phyloP scores from a whole-genome alignment of 371 early-diverging fungal genomes.

The Dichotomocladium elegans region DNA sequence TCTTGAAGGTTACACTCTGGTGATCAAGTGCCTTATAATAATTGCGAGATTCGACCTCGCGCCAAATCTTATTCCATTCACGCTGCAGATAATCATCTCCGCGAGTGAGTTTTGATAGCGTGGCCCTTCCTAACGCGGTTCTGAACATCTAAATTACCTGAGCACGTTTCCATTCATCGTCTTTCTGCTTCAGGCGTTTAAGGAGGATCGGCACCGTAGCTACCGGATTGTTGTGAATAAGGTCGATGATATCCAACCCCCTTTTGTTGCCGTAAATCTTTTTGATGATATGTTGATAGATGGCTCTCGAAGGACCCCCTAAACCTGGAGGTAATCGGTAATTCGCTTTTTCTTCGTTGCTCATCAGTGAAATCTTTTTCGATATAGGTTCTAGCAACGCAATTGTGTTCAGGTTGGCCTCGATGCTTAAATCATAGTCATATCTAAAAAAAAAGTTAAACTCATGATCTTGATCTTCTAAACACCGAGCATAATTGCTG shows the following conservation, averaged over 20 bases:
- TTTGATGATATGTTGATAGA: constrained; percentile 88
- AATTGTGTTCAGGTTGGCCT: constrained; percentile 91
- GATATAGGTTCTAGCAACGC: constrained; percentile 87
- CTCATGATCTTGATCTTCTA: too few species aligned
- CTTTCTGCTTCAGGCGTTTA: constrained; percentile 94
- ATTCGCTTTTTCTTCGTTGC: constrained; percentile 70
- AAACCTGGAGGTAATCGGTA: constrained; percentile 75
- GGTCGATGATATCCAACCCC: constrained; percentile 89
- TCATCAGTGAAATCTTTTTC: constrained; percentile 72
- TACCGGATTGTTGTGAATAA: constrained; percentile 89
- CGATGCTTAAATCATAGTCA: constrained; percentile 97
- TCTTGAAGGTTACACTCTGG: constrained; percentile 86
- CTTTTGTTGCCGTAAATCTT: constrained; percentile 87
- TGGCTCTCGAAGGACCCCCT: constrained; percentile 78
- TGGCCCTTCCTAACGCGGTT: too few species aligned
- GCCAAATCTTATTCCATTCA: constrained; percentile 96
- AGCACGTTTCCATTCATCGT: constrained; percentile 91
- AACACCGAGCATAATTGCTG: too few species aligned
- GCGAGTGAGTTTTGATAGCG: too few species aligned
- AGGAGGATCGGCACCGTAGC: constrained; percentile 95
- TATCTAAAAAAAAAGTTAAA: constrained; percentile 76
- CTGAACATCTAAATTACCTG: constrained; percentile 30
- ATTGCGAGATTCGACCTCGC: constrained; percentile 89
- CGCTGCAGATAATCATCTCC: constrained; percentile 55
- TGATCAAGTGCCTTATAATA: constrained; percentile 97